Evolutionary conservation across 164 flowering plant genomes (phyloP).

Genomic region (Dillenia turbinata): DNA sequence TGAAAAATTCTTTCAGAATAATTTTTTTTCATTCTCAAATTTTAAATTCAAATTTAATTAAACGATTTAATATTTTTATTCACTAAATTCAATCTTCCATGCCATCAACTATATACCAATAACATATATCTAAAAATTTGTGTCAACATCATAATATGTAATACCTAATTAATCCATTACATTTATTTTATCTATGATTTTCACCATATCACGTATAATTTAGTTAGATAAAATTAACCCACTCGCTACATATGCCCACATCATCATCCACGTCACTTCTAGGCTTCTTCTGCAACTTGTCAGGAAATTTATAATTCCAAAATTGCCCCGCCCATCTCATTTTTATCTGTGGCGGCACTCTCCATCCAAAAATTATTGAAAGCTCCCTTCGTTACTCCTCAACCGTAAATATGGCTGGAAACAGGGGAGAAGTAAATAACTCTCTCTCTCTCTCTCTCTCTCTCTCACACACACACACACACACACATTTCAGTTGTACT

Average conservation of each 20-base stretch:
- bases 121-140: no score
- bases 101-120: no score
- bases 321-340: constrained; percentile 9
- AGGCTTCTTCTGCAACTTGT: constrained; percentile 22
- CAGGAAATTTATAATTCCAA: constrained; percentile 7
- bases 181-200: no score
- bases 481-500: background rate
- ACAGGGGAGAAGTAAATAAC: constrained; percentile 33
- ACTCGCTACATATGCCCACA: constrained; percentile 2
- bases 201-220: no score
- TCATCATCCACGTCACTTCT: constrained; percentile 21
- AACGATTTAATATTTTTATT: no score
- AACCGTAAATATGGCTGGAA: constrained; percentile 22
- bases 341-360: constrained; percentile 21
- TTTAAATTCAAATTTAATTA: no score
- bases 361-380: constrained; percentile 4
- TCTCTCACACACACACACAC: background rate
- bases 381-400: constrained; percentile 2
- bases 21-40: no score
- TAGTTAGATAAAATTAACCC: no score
- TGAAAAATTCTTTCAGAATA: no score
- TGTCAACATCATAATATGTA: no score
- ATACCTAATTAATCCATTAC: no score
- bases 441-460: background rate
- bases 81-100: no score